phyloP scores from a whole-genome alignment of 495 filamentous ascomycete genomes.

The Apodospora peruviana region DNA sequence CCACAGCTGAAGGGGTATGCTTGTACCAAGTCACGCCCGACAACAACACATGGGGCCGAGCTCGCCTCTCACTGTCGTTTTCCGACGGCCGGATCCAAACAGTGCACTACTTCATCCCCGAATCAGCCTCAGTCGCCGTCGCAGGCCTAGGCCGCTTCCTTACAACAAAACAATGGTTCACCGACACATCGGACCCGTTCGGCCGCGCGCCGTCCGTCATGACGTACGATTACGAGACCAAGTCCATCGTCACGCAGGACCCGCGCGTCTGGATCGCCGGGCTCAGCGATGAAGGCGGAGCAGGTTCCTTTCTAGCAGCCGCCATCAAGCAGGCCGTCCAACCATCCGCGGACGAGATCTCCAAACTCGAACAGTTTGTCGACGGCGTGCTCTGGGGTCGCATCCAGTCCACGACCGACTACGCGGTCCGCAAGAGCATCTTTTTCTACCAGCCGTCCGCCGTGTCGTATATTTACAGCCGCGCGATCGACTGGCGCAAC shows the following conservation, averaged over 20 bases:
- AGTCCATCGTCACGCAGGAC: constrained; percentile 40
- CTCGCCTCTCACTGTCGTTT: constrained; percentile 35
- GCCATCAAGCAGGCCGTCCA: constrained; percentile 43
- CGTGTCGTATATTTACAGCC: constrained; percentile 15
- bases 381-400: constrained; percentile 35
- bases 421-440: constrained; percentile 41
- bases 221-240: constrained; percentile 39
- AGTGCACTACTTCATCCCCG: constrained; percentile 46
- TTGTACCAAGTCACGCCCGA: background rate
- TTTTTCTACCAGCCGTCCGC: constrained; percentile 44
- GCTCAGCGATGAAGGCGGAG: constrained; percentile 47
- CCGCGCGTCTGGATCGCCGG: constrained; percentile 48
- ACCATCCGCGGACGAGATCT: constrained; percentile 36
- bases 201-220: constrained; percentile 43
- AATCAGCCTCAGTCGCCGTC: constrained; percentile 29
- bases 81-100: constrained; percentile 36
- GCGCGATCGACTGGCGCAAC: background rate
- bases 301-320: constrained; percentile 40
- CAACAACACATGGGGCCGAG: background rate
- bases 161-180: constrained; percentile 39
- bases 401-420: constrained; percentile 33
- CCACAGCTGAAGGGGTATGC: background rate
- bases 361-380: constrained; percentile 43
- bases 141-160: constrained; percentile 31
- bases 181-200: constrained; percentile 42